Base-by-base conservation (phyloP, 2,329 filamentous ascomycete genomes). In the Aspergillus candidus region DNA sequence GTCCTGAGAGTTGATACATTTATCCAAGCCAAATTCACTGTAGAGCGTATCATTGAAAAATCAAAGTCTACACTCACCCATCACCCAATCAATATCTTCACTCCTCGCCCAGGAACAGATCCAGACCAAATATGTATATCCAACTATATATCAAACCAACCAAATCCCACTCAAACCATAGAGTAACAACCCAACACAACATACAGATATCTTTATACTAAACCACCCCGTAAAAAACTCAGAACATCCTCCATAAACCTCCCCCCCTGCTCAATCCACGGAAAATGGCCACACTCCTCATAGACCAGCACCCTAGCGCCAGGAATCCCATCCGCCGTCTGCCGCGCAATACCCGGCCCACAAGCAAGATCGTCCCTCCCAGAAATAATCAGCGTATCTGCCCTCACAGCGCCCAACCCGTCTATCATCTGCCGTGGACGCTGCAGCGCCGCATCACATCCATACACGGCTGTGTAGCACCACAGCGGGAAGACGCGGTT, bases 241-340 rank as follows among this genome's bases (percentile, higher is more conserved):
- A 35, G 40, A 17, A 49, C 50, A 46, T 51, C 48, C 32, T 34
- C 41, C 29, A 59, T 37, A 1, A 48, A 53, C 32, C 44, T 33
- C 7, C 40, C 42, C 32, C 43, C 51, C 39, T 50, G 47, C 49
- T 59, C 58, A 30, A 59, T 52, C 57, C 57, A 60, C 12, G 57
- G 53, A 32, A 60, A 58, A 49, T 61, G 57, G 3, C 59, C 60
- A 41, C 56, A 62, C 2, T 47, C 35, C 30, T 55, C 47, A 30
- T 53, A 49, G 13, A 52, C 33, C 7, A 50, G 37, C 34, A 53
- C 31, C 17, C 43, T 33, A 3, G 49, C 45, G 18, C 40, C 40
- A 14, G 31, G 10, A 31, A 60, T 48, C 8, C 49, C 52, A 7
- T 43, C n/a, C 32, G 34, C 48, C 11, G 55, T 56, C 17, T 45